A percentile compares a stretch with the other conserved stretches of the same genome.
phyloP scores from a whole-genome alignment of 164 flowering plant genomes.

The Umbilicus rupestris region DNA sequence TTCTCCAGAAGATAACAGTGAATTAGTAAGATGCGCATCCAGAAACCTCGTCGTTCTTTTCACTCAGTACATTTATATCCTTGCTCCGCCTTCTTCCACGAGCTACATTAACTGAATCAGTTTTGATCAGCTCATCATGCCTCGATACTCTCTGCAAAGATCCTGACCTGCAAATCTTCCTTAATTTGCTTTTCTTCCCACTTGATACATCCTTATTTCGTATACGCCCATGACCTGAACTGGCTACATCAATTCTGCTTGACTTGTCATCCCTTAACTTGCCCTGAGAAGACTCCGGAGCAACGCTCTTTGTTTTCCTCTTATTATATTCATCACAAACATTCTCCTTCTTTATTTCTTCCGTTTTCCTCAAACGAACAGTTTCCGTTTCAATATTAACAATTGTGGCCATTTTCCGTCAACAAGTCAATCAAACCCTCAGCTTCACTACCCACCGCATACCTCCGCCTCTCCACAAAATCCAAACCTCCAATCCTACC shows the following conservation, averaged over 20 bases:
- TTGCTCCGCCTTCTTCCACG: conserved; percentile 13
- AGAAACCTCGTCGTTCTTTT: conserved; percentile 32
- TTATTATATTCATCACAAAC: conserved; percentile 11
- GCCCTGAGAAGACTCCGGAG: conserved; percentile 18
- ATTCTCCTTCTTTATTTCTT: conserved; percentile 9
- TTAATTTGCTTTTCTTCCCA: conserved; percentile 12
- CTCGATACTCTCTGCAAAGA: conserved; percentile 18
- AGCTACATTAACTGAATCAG: conserved; percentile 13
- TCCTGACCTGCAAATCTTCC: conserved; percentile 18
- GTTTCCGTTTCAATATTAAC: conserved; percentile 20
- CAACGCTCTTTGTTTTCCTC: conserved; percentile 21
- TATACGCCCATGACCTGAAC: conserved; percentile 17
- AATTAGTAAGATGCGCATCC: conserved; percentile 57
- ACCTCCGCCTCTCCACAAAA: conserved; percentile 20
- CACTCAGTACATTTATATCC: conserved; percentile 16
- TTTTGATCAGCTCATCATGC: conserved; percentile 3
- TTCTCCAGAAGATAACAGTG: conserved; percentile 40
- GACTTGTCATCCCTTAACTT: conserved; percentile 9
- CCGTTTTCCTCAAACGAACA: conserved; percentile 11
- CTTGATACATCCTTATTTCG: not conserved
- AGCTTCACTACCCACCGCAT: conserved; percentile 23
- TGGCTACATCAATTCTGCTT: conserved; percentile 11
- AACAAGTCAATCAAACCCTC: conserved; percentile 63
- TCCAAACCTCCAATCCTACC: conserved; percentile 19
- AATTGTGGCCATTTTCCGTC: conserved; percentile 30